Conservation (phyloP, 495 filamentous ascomycete species). For the Neurospora cerealis region DNA sequence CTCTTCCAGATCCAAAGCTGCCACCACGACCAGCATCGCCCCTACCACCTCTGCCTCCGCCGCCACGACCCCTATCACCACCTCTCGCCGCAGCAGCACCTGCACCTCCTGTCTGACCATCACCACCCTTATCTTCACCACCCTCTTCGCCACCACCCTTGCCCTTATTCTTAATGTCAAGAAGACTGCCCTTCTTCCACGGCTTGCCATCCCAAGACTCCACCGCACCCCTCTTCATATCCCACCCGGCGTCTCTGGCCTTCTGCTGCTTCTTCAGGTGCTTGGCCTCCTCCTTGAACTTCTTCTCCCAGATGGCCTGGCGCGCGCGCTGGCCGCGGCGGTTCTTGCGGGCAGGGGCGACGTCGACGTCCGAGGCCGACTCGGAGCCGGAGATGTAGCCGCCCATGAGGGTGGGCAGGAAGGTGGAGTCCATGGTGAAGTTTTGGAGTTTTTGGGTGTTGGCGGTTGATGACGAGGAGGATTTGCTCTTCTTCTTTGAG, state of each 20-base stretch:
- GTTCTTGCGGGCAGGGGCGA: constrained; percentile 55
- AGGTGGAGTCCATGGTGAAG: constrained; percentile 48
- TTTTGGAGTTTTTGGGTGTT: constrained; percentile 13
- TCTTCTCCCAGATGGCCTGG: constrained; percentile 84
- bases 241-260: constrained; percentile 42
- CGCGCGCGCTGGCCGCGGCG: constrained; percentile 81
- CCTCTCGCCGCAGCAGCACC: background rate
- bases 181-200: constrained; percentile 35
- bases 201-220: constrained; percentile 27
- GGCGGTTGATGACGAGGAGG: constrained; percentile 9
- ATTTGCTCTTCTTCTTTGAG: constrained; percentile 9
- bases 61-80: constrained; percentile 11
- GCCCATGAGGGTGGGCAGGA: constrained; percentile 81
- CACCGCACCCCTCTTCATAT: constrained; percentile 37
- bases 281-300: constrained; percentile 46
- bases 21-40: background rate
- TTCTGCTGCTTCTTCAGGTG: constrained; percentile 13
- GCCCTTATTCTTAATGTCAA: constrained; percentile 1
- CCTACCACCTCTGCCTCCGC: constrained; percentile 2
- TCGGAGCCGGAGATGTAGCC: constrained; percentile 92
- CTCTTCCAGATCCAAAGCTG: background rate
- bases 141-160: constrained; percentile 5
- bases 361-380: constrained; percentile 43
- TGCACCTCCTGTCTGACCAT: background rate
- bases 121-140: background rate